Conservation (phyloP, 306 rosid genomes). For the Fragaria nilgerrensis region DNA sequence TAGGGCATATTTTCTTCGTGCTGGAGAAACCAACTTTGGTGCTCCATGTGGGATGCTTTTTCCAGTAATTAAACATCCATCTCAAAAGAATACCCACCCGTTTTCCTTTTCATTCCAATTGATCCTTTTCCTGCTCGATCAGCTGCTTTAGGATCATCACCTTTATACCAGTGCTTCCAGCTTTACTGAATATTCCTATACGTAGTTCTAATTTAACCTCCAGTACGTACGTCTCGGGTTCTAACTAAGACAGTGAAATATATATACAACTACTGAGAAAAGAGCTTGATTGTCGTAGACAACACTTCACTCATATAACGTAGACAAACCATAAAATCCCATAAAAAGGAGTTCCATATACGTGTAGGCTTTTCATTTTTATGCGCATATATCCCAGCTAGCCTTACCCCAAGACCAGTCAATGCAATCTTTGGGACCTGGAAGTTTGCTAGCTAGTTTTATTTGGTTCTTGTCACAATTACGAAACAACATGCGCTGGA, state of each 20-base stretch:
- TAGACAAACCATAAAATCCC: background rate
- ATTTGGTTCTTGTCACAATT: background rate
- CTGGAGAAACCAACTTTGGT: background rate
- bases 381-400: background rate
- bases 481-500: background rate
- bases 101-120: background rate
- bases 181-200: background rate
- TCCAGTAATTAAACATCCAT: background rate
- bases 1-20: constrained; percentile 11
- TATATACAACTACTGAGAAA: background rate
- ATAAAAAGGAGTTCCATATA: background rate
- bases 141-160: background rate
- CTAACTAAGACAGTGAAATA: background rate
- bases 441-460: background rate
- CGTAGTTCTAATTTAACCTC: background rate
- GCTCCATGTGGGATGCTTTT: constrained; percentile 7
- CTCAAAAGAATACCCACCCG: constrained; percentile 4
- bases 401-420: background rate
- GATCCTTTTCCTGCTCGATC: background rate
- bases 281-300: background rate
- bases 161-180: background rate
- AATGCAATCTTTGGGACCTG: background rate
- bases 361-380: background rate
- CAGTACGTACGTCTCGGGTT: background rate
- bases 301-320: background rate